Evolutionary conservation across 192 early-diverging fungal genomes (phyloP).

Genomic region (Coemansia aciculifera): DNA sequence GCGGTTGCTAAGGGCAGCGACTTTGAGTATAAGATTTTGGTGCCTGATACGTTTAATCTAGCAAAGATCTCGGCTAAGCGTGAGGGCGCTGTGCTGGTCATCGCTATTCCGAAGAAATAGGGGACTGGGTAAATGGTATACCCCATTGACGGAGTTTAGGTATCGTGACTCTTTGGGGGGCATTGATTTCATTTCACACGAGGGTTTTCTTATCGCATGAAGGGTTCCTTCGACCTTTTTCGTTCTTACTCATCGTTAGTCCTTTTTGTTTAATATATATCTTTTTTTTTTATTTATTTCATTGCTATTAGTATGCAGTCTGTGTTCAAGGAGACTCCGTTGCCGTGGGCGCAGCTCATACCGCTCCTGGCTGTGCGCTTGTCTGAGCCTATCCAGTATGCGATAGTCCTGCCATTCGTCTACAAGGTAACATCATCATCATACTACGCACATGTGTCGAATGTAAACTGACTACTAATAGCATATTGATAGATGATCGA

Average conservation of each 20-base stretch:
- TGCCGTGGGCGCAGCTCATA: constrained; percentile 41
- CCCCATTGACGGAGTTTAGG: not conserved
- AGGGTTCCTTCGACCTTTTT: not conserved
- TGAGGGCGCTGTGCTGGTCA: constrained; percentile 17
- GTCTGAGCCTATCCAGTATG: constrained; percentile 74
- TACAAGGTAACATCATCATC: not conserved
- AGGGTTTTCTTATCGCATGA: not conserved
- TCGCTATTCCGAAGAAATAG: constrained; percentile 24
- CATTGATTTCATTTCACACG: not conserved
- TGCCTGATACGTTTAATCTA: constrained; percentile 20
- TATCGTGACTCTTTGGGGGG: not conserved
- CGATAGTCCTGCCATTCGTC: constrained; percentile 64
- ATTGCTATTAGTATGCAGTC: not conserved
- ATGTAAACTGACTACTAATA: not conserved
- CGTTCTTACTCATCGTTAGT: not conserved
- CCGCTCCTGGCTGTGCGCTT: constrained; percentile 41
- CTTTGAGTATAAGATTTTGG: constrained; percentile 30
- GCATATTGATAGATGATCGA: not conserved
- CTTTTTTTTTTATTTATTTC: not conserved
- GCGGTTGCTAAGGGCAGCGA: constrained; percentile 8
- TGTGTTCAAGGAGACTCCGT: constrained; percentile 24
- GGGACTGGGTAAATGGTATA: constrained; percentile 6
- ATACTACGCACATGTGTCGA: not conserved
- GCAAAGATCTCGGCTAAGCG: constrained; percentile 26
- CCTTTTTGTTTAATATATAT: constrained; percentile 8